phyloP scores from a whole-genome alignment of 1,284 basidiomycete species.

The Ustilago xerochloae region DNA sequence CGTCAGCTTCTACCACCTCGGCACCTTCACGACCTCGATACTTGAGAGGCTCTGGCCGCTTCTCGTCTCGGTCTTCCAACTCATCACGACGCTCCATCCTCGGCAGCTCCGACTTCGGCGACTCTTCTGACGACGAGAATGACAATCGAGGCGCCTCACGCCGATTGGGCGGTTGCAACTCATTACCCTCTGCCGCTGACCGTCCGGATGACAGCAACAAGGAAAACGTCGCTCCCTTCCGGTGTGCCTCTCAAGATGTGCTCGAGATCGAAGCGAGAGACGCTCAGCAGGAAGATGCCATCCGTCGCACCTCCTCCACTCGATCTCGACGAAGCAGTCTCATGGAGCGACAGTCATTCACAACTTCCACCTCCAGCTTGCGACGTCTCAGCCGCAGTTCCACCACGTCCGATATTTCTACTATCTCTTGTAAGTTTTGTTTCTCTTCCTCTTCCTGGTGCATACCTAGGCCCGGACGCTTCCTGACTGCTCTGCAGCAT shows the following conservation, averaged over 20 bases:
- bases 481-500: neutral
- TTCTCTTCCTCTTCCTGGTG: neutral
- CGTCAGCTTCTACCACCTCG: conserved; percentile 20
- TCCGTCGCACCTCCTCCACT: conserved; percentile 50
- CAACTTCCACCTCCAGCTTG: conserved; percentile 3
- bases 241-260: conserved; percentile 35
- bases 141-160: conserved; percentile 7
- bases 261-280: conserved; percentile 45
- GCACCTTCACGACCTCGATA: conserved; percentile 18
- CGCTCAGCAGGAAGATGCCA: conserved; percentile 49
- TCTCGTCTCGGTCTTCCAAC: conserved; percentile 33
- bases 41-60: conserved; percentile 16
- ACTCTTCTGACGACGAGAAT: conserved; percentile 51
- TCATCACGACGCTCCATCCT: conserved; percentile 38
- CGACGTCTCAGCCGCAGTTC: conserved; percentile 41
- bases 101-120: conserved; percentile 44
- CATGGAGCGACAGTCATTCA: conserved; percentile 36
- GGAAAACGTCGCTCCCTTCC: conserved; percentile 65
- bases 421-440: conserved; percentile 28
- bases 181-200: conserved; percentile 5
- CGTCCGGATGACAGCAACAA: conserved; percentile 64
- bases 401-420: conserved; percentile 29
- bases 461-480: neutral
- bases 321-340: conserved; percentile 38
- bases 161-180: conserved; percentile 54